A percentile compares a stretch with the other conserved stretches of the same genome.
These are phyloP conservation scores for Termitomyces eurrhizus DNA, from an alignment of 768 basidiomycete genomes.

Conservation along the genomic window DNA sequence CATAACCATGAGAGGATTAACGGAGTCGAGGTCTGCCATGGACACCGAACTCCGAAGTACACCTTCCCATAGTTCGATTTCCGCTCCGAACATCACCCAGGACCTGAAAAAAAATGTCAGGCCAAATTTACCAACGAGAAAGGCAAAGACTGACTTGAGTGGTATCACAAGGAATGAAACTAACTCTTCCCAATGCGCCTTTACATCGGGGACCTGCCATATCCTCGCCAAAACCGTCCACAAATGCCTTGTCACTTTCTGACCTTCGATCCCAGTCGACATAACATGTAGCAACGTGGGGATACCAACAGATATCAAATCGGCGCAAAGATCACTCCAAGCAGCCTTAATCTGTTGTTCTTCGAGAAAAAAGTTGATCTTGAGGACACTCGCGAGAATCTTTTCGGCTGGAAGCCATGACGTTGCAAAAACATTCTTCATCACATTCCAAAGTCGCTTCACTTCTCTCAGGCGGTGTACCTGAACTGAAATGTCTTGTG, in stretches of 20 bases:
- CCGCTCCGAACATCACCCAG: constrained; percentile 41
- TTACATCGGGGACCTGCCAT: constrained; percentile 21
- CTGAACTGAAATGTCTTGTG: constrained; percentile 25
- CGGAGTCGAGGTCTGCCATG: constrained; percentile 17
- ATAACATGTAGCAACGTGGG: constrained; percentile 35
- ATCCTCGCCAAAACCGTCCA: constrained; percentile 44
- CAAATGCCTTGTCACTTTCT: constrained; percentile 37
- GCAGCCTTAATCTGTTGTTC: constrained; percentile 32
- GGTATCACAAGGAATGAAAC: constrained; percentile 44
- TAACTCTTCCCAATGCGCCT: constrained; percentile 35
- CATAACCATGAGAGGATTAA: constrained; percentile 20
- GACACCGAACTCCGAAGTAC: constrained; percentile 30
- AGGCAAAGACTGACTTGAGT: constrained; percentile 33
- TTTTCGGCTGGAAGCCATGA: constrained; percentile 42
- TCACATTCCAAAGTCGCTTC: constrained; percentile 46
- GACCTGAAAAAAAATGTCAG: constrained; percentile 27
- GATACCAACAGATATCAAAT: constrained; percentile 39
- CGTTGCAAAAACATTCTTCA: constrained; percentile 43
- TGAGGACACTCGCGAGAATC: constrained; percentile 44
- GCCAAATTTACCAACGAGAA: not conserved
- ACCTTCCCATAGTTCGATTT: constrained; percentile 39
- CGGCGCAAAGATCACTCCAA: constrained; percentile 49
- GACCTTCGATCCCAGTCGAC: constrained; percentile 24
- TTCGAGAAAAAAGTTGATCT: constrained; percentile 35
- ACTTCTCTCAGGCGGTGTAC: constrained; percentile 34